Conservation (phyloP, 2,329 filamentous ascomycete genomes). For the Ambrosiella beaveri region DNA sequence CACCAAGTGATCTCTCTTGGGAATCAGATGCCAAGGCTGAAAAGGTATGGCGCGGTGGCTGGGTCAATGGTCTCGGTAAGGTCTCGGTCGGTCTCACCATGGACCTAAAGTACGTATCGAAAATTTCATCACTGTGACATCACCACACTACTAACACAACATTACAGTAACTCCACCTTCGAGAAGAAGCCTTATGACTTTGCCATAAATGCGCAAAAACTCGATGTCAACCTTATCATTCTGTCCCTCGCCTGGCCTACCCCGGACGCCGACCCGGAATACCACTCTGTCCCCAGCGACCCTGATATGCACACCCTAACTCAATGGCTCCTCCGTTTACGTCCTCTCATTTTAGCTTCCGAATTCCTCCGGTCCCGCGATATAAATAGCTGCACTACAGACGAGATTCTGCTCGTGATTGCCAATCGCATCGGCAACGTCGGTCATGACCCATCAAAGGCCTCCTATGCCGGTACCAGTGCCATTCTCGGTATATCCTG, state of each 20-base stretch:
- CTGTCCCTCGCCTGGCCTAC: slow-evolving; percentile 67
- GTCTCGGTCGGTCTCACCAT: slow-evolving; percentile 39
- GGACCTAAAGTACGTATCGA: slow-evolving; percentile 31
- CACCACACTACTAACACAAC: neutral
- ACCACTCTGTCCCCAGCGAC: slow-evolving; percentile 31
- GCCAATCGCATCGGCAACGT: slow-evolving; percentile 55
- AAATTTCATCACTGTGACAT: neutral
- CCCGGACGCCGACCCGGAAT: slow-evolving; percentile 28
- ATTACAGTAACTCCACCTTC: slow-evolving; percentile 11
- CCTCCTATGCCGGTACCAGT: slow-evolving; percentile 56
- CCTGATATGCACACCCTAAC: slow-evolving; percentile 56
- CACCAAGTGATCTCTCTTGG: too few species aligned
- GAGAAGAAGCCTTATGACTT: slow-evolving; percentile 15
- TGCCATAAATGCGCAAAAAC: slow-evolving; percentile 39
- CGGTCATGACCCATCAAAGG: slow-evolving; percentile 25
- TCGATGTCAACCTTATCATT: slow-evolving; percentile 43
- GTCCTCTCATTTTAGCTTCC: slow-evolving; percentile 37
- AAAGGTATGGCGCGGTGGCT: slow-evolving; percentile 25
- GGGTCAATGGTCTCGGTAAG: slow-evolving; percentile 27
- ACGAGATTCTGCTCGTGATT: slow-evolving; percentile 53
- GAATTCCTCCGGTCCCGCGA: neutral
- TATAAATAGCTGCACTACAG: slow-evolving; percentile 21
- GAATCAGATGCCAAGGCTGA: too few species aligned
- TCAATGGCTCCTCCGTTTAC: slow-evolving; percentile 60
- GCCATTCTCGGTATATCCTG: slow-evolving; percentile 48